These are phyloP conservation scores for Fusarium papillatum DNA, from an alignment of 2,329 filamentous ascomycete genomes.

Conservation along the genomic window DNA sequence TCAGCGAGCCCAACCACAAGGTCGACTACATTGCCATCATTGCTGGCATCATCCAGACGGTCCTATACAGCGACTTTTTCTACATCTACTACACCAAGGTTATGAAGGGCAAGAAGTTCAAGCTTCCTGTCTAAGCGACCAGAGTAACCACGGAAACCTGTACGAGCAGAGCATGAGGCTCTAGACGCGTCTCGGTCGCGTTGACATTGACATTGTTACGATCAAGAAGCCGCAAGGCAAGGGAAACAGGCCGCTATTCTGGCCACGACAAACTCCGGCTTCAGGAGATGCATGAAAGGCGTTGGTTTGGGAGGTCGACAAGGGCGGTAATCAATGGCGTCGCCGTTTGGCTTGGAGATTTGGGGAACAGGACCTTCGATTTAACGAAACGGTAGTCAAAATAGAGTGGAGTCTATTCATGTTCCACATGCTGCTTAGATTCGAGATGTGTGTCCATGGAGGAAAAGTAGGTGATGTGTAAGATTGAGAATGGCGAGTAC, in stretches of 20 bases:
- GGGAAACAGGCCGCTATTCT: constrained; percentile 18
- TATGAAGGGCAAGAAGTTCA: constrained; percentile 90
- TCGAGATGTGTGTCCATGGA: neutral
- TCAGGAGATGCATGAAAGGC: constrained; percentile 48
- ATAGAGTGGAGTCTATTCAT: constrained; percentile 40
- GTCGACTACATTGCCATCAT: constrained; percentile 89
- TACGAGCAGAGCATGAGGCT: constrained; percentile 27
- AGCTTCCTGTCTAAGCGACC: constrained; percentile 78
- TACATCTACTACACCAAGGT: constrained; percentile 99
- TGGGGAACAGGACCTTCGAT: constrained; percentile 25
- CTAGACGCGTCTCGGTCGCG: constrained; percentile 14
- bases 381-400: constrained; percentile 39
- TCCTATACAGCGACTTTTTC: constrained; percentile 99
- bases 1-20: constrained; percentile 78
- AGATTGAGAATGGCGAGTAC: neutral
- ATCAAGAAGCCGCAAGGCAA: constrained; percentile 35
- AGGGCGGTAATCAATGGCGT: constrained; percentile 46
- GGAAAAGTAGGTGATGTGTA: neutral
- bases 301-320: constrained; percentile 45
- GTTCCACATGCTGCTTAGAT: constrained; percentile 15
- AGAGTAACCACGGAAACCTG: constrained; percentile 7
- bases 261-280: constrained; percentile 40
- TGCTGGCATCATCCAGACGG: constrained; percentile 92
- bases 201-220: constrained; percentile 23
- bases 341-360: constrained; percentile 43